phyloP scores from a whole-genome alignment of 2,329 filamentous ascomycete species.

The Ploettnerulaceae sp. region DNA sequence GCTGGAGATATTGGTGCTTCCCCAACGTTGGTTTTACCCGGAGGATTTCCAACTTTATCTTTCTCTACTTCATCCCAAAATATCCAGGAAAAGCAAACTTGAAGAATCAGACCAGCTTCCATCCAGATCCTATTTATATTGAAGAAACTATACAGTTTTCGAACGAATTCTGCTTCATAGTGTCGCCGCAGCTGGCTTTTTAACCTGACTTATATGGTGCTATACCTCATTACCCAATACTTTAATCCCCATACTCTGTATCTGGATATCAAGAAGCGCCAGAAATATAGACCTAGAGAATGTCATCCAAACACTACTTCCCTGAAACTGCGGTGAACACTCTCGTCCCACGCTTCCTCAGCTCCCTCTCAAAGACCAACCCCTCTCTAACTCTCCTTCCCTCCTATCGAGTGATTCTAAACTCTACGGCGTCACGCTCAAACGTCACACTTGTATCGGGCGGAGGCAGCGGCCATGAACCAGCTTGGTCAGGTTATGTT shows the following conservation, averaged over 20 bases:
- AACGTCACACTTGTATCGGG: slow-evolving; percentile 28
- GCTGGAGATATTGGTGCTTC: not conserved
- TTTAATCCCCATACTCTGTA: no score
- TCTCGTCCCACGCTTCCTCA: slow-evolving; percentile 45
- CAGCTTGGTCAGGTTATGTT: slow-evolving; percentile 59
- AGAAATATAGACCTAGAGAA: slow-evolving; percentile 25
- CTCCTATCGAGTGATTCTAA: slow-evolving; percentile 44
- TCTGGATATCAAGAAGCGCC: no score
- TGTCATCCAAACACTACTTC: slow-evolving; percentile 53
- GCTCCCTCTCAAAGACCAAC: slow-evolving; percentile 43
- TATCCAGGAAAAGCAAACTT: no score
- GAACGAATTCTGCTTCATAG: not conserved
- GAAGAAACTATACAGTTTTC: not conserved
- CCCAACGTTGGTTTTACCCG: no score
- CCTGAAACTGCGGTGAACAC: slow-evolving; percentile 41
- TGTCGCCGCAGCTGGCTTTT: no score
- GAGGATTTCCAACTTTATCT: not conserved
- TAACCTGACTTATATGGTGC: no score
- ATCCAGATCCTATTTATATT: no score
- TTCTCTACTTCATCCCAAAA: not conserved
- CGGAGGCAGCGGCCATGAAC: slow-evolving; percentile 35
- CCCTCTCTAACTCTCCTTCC: slow-evolving; percentile 40
- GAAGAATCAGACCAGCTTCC: no score
- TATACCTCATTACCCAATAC: no score
- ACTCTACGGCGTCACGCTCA: slow-evolving; percentile 35